Evolutionary conservation across 768 basidiomycete species (phyloP).

Genomic region (Mycena filopes): DNA sequence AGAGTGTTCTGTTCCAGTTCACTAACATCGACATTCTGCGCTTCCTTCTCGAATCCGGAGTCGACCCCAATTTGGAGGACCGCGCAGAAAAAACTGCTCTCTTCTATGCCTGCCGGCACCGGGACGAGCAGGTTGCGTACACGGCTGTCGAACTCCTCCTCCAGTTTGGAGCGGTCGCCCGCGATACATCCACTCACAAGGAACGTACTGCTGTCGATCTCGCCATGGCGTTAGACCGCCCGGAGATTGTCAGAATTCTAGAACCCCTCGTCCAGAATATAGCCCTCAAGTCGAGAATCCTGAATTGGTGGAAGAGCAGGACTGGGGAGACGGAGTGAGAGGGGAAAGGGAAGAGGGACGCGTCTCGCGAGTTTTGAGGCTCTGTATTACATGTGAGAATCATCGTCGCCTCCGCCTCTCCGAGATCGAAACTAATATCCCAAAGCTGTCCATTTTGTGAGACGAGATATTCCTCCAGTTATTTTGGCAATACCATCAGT

Average conservation of each 20-base stretch:
- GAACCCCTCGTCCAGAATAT: not conserved
- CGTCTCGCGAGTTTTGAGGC: too few relatives aligned
- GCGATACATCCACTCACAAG: not conserved
- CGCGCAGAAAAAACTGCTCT: not conserved
- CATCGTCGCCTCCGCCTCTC: too few relatives aligned
- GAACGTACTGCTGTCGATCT: not conserved
- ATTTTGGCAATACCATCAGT: too few relatives aligned
- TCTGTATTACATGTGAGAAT: too few relatives aligned
- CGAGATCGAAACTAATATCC: too few relatives aligned
- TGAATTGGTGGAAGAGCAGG: not conserved
- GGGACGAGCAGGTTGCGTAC: not conserved
- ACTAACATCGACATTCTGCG: not conserved
- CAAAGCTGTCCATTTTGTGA: too few relatives aligned
- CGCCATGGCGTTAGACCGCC: not conserved
- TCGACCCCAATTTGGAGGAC: not conserved
- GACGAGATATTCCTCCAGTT: too few relatives aligned
- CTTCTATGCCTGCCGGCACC: not conserved
- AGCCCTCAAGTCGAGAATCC: not conserved
- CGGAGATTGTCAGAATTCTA: not conserved
- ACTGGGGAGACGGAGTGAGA: slow-evolving; percentile 12
- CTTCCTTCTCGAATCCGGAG: not conserved
- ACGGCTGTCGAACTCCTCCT: not conserved
- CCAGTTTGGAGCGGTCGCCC: not conserved
- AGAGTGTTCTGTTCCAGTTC: not conserved
- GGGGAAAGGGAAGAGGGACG: too few relatives aligned